Percentiles rank a stretch among this genome's conserved stretches.
Conservation (phyloP, 306 rosid species). For the Aeschynomene evenia region DNA sequence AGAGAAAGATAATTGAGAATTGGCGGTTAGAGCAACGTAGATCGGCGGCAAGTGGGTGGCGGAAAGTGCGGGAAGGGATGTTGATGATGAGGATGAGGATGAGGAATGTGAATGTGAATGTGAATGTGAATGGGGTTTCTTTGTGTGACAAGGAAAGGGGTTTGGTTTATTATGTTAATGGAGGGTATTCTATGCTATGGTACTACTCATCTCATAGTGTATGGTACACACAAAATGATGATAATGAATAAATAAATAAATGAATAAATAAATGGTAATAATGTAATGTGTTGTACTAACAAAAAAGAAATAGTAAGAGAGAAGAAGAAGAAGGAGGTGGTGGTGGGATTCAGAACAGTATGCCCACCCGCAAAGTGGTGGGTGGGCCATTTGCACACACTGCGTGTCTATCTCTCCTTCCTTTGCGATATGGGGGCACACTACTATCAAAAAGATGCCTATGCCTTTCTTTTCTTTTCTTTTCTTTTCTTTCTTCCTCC, state of each 20-base stretch:
- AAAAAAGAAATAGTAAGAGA: background rate
- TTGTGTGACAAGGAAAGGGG: conserved; percentile 14
- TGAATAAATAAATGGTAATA: background rate
- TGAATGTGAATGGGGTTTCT: conserved; percentile 21
- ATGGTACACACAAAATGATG: conserved; percentile 7
- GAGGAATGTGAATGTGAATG: conserved; percentile 24
- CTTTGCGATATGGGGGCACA: background rate
- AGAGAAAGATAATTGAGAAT: background rate
- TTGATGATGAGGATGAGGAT: conserved; percentile 17
- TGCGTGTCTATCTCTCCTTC: conserved; percentile 21
- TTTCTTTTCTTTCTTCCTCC: no score
- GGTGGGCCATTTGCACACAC: conserved; percentile 34
- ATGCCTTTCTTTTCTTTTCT: background rate
- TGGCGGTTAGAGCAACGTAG: background rate
- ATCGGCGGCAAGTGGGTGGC: conserved; percentile 2
- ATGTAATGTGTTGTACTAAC: background rate
- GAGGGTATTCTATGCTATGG: conserved; percentile 3
- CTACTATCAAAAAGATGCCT: conserved; percentile 14
- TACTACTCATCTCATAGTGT: conserved; percentile 18
- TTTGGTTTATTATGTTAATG: background rate
- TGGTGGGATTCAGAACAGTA: conserved; percentile 36
- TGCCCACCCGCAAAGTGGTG: conserved; percentile 36
- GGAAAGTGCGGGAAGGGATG: conserved; percentile 33
- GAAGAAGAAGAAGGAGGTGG: background rate
- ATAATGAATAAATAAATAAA: background rate